These are phyloP conservation scores for Flaveria ramosissima DNA, from an alignment of 129 eudicot genomes.

Conservation along the genomic window DNA sequence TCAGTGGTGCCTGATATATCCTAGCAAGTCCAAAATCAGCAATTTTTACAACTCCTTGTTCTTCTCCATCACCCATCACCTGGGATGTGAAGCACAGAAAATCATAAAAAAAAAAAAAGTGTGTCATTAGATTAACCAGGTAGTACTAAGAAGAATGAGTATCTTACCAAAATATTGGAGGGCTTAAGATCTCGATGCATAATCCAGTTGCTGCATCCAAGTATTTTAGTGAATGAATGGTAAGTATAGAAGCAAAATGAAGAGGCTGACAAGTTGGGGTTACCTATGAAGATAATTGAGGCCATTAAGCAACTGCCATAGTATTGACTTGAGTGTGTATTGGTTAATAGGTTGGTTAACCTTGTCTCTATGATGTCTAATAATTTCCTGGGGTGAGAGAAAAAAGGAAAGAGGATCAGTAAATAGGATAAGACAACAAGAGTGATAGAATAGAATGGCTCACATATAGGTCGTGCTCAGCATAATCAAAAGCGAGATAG, in stretches of 20 bases:
- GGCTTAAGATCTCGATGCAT: conserved; percentile 98
- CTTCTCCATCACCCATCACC: conserved; percentile 99
- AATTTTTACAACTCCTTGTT: conserved; percentile 94
- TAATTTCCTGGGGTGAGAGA: conserved; percentile 64
- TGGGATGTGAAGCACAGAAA: conserved; percentile 24
- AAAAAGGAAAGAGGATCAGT: not conserved
- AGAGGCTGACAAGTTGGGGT: too few relatives aligned
- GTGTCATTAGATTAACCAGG: not conserved
- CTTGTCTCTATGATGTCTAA: conserved; percentile 98
- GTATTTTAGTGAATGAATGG: not conserved
- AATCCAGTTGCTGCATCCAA: conserved; percentile 85
- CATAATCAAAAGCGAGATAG: conserved; percentile 94
- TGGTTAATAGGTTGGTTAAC: conserved; percentile 79
- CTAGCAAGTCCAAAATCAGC: conserved; percentile 99
- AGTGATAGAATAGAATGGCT: conserved; percentile 21
- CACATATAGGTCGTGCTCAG: conserved; percentile 95
- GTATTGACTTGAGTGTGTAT: conserved; percentile 84
- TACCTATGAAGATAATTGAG: conserved; percentile 95
- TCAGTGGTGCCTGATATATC: conserved; percentile 92
- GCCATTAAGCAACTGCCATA: conserved; percentile 99
- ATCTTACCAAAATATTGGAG: conserved; percentile 89
- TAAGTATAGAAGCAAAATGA: not conserved
- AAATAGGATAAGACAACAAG: not conserved
- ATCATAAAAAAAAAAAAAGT: not conserved
- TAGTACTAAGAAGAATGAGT: not conserved